Evolutionary conservation across 164 flowering plant species (phyloP), one percentile per base, ranked within the genome.

Genomic region (Chimonanthus salicifolius): DNA sequence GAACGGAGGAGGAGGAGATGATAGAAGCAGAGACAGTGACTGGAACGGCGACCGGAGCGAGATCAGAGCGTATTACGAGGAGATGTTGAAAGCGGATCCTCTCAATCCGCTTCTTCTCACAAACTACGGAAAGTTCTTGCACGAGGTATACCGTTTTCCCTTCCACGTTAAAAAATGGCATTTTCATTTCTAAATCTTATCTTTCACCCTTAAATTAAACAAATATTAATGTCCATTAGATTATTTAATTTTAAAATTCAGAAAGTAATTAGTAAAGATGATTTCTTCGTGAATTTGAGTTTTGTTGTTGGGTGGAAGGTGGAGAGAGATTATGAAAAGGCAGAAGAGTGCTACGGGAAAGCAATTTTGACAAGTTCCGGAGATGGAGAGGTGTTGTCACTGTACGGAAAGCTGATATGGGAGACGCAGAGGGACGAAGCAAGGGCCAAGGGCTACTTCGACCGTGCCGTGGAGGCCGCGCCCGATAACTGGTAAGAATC

Each of bases 401-500:
- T 88, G 73, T 93, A 93, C 64, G 97, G 85, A 5, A 86, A 86
- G 54, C 73, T 93, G 48, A 85, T 89, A 6, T 93, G 98, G 98
- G 92, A 90, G 69, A 84, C 83, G 0, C 75, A 84, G 11, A 82
- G 86, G 77, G 94, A 91, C 73, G 82, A 69, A 60, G 76, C 65
- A 46, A 84, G 94, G 79, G 98, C 97, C 2, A 69, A 81, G 47
- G 68, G 78, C 68, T 91, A 89, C 83, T 89, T 88, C 77, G 88
- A 87, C 58, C 91, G 77, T 71, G 93, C 98, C 20, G 79, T 91
- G 74, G 66, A 58, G 49, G 92, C 88, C 20, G 82, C 94, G 63
- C 98, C 97, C 7, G 66, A 84, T 7, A 91, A 90, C 72, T 84
- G 92, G 95, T 92, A 88, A 5, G 47, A 5, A 33, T 33, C 33